Percentiles rank a stretch among this genome's conserved stretches.
These are phyloP conservation scores for Eustoma russellianum DNA, from an alignment of 257 asterid species.

Conservation along the genomic window DNA sequence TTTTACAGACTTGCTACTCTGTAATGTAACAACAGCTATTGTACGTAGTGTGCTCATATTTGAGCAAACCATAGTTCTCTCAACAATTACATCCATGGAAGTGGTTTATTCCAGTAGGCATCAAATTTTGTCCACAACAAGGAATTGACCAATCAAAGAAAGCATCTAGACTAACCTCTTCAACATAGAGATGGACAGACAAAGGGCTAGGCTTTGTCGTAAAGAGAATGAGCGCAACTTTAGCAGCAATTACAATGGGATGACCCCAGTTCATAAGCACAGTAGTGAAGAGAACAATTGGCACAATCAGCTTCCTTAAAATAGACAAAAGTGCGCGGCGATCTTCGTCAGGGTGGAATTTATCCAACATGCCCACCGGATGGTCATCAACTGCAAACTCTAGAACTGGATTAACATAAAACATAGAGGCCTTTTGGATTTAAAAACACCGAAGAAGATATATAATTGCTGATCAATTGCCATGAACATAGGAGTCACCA, in stretches of 20 bases:
- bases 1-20: no score
- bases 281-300: slow-evolving; percentile 24
- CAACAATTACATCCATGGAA: no score
- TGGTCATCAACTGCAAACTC: slow-evolving; percentile 12
- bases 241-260: slow-evolving; percentile 29
- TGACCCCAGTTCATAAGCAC: slow-evolving; percentile 42
- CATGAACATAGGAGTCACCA: slow-evolving; percentile 19
- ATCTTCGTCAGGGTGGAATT: slow-evolving; percentile 14
- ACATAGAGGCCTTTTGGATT: slow-evolving; percentile 1
- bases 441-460: background rate
- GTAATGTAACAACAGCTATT: no score
- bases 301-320: slow-evolving; percentile 28
- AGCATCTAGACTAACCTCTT: slow-evolving; percentile 22
- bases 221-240: slow-evolving; percentile 24
- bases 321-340: slow-evolving; percentile 9
- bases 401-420: slow-evolving; percentile 16
- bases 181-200: slow-evolving; percentile 29
- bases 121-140: no score
- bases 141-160: no score
- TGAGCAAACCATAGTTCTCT: no score
- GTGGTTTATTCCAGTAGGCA: no score
- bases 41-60: no score
- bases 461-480: background rate
- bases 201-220: slow-evolving; percentile 34
- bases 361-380: slow-evolving; percentile 7